Conservation (phyloP, 345 rosid genomes). For the Euphorbia peplus region DNA sequence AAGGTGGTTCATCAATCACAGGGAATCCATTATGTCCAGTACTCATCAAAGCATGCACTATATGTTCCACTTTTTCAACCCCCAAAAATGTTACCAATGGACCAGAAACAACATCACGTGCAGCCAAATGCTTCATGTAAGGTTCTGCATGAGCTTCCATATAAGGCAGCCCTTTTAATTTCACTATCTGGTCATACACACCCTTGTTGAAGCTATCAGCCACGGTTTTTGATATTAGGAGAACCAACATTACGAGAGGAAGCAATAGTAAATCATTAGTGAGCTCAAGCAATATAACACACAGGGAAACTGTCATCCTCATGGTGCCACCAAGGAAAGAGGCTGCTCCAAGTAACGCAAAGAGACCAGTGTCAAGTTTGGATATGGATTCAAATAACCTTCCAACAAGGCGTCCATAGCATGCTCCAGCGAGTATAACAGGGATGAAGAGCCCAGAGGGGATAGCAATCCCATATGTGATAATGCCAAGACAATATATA, state of each 20-base stretch:
- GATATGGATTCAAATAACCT: conserved; percentile 53
- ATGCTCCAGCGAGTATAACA: conserved; percentile 88
- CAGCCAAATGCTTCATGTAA: conserved; percentile 71
- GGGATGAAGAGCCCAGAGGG: conserved; percentile 98
- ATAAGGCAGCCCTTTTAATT: conserved; percentile 78
- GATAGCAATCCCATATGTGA: conserved; percentile 86
- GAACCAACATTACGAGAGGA: conserved; percentile 83
- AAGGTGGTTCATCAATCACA: conserved; percentile 85
- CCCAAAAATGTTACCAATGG: conserved; percentile 57
- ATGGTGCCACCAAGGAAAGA: conserved; percentile 96
- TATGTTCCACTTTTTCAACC: conserved; percentile 67
- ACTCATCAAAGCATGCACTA: conserved; percentile 46
- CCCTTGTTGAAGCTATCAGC: conserved; percentile 84
- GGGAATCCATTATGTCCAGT: conserved; percentile 90
- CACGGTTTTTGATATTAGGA: conserved; percentile 80
- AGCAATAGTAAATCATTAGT: conserved; percentile 78
- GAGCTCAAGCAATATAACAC: conserved; percentile 90
- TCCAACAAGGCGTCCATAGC: conserved; percentile 85
- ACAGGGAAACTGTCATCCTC: conserved; percentile 95
- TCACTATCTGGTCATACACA: conserved; percentile 85
- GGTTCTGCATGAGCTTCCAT: conserved; percentile 95
- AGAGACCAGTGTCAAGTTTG: conserved; percentile 64
- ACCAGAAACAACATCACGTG: conserved; percentile 72
- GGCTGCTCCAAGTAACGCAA: conserved; percentile 92
- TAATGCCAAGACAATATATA: conserved; percentile 67